Percentiles rank a stretch among this genome's conserved stretches.
Evolutionary conservation across 441 rosid genomes (phyloP).

Genomic region (Viola pubescens): DNA sequence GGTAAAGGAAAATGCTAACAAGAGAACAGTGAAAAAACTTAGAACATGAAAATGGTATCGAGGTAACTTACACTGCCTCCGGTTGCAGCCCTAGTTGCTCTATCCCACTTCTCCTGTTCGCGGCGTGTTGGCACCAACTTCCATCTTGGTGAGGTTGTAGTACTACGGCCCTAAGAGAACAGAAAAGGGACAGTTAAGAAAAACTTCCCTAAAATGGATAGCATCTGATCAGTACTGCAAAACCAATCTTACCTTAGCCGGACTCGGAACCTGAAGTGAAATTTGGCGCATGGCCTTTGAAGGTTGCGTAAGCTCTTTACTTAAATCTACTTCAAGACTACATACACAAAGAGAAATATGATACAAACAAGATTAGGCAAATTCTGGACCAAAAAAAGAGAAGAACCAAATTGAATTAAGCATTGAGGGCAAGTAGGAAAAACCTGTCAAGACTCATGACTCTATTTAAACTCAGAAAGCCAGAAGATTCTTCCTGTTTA

Average conservation of each 20-base stretch:
- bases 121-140: constrained; percentile 59
- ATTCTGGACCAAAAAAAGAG: neutral
- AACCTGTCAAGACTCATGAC: constrained; percentile 84
- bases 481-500: constrained; percentile 60
- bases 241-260: constrained; percentile 35
- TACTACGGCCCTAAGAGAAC: constrained; percentile 28
- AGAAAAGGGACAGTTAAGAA: too few relatives aligned
- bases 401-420: constrained; percentile 1
- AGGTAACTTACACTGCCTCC: constrained; percentile 60
- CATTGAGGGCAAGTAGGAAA: constrained; percentile 9
- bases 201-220: too few relatives aligned
- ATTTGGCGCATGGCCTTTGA: constrained; percentile 27
- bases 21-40: neutral
- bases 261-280: constrained; percentile 19
- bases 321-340: constrained; percentile 77
- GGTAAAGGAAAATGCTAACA: neutral
- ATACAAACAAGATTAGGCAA: neutral
- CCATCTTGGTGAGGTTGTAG: constrained; percentile 38
- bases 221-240: neutral
- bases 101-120: constrained; percentile 86
- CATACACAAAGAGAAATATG: constrained; percentile 12
- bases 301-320: constrained; percentile 52
- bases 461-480: constrained; percentile 76
- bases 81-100: constrained; percentile 70
- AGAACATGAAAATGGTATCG: constrained; percentile 2